A percentile compares a stretch with the other conserved stretches of the same genome.
Evolutionary conservation across 352 stramenopile species (phyloP).

Genomic region (Globisporangium canariense): DNA sequence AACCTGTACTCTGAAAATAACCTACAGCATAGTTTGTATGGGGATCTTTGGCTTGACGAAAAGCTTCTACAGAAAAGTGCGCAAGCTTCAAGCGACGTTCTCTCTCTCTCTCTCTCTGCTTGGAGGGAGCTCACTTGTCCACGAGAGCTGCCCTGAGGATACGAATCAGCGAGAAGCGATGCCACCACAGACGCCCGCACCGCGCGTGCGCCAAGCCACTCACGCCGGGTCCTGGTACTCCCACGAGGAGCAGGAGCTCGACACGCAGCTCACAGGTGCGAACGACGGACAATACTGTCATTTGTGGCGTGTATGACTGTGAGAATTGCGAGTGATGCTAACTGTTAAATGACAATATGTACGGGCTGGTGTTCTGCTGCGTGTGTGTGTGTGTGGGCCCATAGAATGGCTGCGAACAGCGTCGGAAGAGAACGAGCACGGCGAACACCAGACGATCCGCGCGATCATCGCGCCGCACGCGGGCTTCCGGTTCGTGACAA

Average conservation of each 20-base stretch:
- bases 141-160: not conserved
- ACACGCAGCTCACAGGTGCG: slow-evolving; percentile 54
- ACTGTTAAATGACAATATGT: not conserved
- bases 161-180: not conserved
- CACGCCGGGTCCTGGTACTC: slow-evolving; percentile 87
- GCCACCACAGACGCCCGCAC: slow-evolving; percentile 11
- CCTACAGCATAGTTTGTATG: too few relatives aligned
- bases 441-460: slow-evolving; percentile 39
- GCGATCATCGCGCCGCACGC: slow-evolving; percentile 88
- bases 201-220: slow-evolving; percentile 58
- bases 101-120: not conserved
- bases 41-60: not conserved
- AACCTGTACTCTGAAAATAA: too few relatives aligned
- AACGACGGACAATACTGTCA: not conserved
- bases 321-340: not conserved
- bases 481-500: slow-evolving; percentile 58
- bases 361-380: not conserved
- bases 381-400: slow-evolving; percentile 10
- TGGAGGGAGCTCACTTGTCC: not conserved
- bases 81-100: too few relatives aligned
- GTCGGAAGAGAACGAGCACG: slow-evolving; percentile 31
- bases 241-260: slow-evolving; percentile 53
- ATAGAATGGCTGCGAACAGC: slow-evolving; percentile 56
- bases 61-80: not conserved
- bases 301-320: too few relatives aligned